A percentile compares a stretch with the other conserved stretches of the same genome.
phyloP scores from a whole-genome alignment of 768 basidiomycete genomes.

The Auricularia cornea region DNA sequence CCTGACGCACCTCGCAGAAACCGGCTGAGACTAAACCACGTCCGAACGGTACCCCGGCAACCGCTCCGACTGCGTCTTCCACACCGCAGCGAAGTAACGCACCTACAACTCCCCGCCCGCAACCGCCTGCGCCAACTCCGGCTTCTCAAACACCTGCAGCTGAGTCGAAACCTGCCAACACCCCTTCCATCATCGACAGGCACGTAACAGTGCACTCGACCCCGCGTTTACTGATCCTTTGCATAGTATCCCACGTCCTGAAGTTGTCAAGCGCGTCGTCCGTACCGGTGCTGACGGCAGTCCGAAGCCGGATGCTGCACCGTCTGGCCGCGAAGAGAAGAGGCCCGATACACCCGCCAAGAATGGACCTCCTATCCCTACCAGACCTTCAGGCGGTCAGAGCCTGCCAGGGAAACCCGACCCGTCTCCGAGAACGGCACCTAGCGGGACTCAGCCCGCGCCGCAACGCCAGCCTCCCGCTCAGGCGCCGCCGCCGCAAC shows the following conservation, averaged over 20 bases:
- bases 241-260: conserved; percentile 64
- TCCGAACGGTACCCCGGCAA: too few species aligned
- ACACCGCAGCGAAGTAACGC: too few species aligned
- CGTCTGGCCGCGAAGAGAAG: conserved; percentile 18
- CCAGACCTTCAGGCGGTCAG: background rate
- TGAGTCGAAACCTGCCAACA: too few species aligned
- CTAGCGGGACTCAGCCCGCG: background rate
- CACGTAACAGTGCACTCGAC: background rate
- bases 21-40: too few species aligned
- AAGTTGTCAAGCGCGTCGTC: conserved; percentile 59
- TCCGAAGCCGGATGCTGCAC: background rate
- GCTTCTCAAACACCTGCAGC: too few species aligned
- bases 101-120: too few species aligned
- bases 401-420: background rate
- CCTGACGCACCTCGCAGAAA: too few species aligned
- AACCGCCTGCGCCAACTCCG: too few species aligned
- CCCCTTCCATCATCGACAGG: background rate
- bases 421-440: background rate
- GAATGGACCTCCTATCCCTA: background rate
- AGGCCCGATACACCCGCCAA: conserved; percentile 14
- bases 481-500: conserved; percentile 10
- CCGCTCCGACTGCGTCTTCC: too few species aligned
- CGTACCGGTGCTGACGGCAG: background rate
- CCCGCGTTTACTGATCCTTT: conserved; percentile 3
- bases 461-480: conserved; percentile 12